These are phyloP conservation scores for Mucor plumbeus DNA, from an alignment of 371 early-diverging fungal genomes.

Conservation along the genomic window DNA sequence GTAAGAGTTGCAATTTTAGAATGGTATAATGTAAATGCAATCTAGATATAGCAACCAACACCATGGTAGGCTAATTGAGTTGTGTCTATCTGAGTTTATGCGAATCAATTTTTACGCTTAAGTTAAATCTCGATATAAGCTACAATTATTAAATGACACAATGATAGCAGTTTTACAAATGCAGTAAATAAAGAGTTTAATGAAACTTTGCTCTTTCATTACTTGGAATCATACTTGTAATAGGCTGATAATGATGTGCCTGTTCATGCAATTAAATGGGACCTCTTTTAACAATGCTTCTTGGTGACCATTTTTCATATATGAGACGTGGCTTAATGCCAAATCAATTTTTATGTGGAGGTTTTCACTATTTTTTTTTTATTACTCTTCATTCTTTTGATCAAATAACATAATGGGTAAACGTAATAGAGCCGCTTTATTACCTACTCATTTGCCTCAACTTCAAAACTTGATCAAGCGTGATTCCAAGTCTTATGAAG, in stretches of 20 bases:
- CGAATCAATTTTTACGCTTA: too few relatives aligned
- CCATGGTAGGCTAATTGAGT: too few relatives aligned
- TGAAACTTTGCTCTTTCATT: too few relatives aligned
- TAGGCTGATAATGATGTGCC: not conserved
- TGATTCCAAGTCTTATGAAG: slow-evolving; percentile 89
- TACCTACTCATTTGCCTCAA: slow-evolving; percentile 92
- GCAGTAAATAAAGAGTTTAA: too few relatives aligned
- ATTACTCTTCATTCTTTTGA: slow-evolving; percentile 3
- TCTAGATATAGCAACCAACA: too few relatives aligned
- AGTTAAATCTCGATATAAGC: too few relatives aligned
- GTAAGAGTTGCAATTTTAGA: too few relatives aligned
- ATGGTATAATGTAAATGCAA: too few relatives aligned
- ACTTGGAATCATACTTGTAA: too few relatives aligned
- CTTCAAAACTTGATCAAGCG: slow-evolving; percentile 96
- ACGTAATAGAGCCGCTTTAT: slow-evolving; percentile 71
- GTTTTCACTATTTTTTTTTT: not conserved
- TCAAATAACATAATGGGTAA: slow-evolving; percentile 56
- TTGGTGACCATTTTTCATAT: slow-evolving; percentile 9
- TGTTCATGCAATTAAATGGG: slow-evolving; percentile 2
- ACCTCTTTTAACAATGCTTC: not conserved
- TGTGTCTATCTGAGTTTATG: too few relatives aligned
- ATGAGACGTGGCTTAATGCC: slow-evolving; percentile 4
- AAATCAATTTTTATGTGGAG: slow-evolving; percentile 6
- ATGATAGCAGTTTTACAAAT: too few relatives aligned
- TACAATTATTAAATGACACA: too few relatives aligned